phyloP scores from a whole-genome alignment of 1,139 yeast species.

The Geotrichum phurueaensis region DNA sequence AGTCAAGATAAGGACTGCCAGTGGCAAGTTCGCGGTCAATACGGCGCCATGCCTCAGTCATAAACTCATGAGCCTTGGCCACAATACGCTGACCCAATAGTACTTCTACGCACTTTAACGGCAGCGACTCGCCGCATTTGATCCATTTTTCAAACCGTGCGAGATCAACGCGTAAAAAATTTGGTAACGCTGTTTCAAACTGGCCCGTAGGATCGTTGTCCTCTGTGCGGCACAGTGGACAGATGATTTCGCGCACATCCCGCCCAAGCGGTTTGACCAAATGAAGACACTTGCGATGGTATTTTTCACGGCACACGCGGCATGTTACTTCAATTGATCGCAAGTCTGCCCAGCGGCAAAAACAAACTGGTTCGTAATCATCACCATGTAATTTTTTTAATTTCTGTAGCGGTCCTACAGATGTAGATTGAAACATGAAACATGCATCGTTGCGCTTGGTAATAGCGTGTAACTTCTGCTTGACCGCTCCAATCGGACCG shows the following conservation, averaged over 20 bases:
- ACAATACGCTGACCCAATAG: background rate
- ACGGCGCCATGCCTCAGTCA: background rate
- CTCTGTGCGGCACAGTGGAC: background rate
- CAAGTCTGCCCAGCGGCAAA: background rate
- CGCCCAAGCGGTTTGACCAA: background rate
- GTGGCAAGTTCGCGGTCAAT: background rate
- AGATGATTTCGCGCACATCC: background rate
- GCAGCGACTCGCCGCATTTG: background rate
- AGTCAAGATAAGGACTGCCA: background rate
- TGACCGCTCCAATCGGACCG: background rate
- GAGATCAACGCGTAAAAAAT: background rate
- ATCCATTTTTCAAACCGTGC: background rate
- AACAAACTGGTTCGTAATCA: background rate
- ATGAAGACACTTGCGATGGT: background rate
- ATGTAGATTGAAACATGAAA: slow-evolving; percentile 26
- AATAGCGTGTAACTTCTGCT: slow-evolving; percentile 21
- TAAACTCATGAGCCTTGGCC: background rate
- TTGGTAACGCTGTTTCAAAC: background rate
- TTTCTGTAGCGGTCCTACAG: background rate
- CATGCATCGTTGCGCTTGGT: slow-evolving; percentile 38
- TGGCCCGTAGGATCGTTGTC: background rate
- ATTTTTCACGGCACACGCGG: background rate
- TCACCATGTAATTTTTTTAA: background rate
- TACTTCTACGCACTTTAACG: background rate
- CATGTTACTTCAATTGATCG: background rate